Evolutionary conservation across 2,329 filamentous ascomycete genomes (phyloP).

Genomic region (Incumbomyces lentus): DNA sequence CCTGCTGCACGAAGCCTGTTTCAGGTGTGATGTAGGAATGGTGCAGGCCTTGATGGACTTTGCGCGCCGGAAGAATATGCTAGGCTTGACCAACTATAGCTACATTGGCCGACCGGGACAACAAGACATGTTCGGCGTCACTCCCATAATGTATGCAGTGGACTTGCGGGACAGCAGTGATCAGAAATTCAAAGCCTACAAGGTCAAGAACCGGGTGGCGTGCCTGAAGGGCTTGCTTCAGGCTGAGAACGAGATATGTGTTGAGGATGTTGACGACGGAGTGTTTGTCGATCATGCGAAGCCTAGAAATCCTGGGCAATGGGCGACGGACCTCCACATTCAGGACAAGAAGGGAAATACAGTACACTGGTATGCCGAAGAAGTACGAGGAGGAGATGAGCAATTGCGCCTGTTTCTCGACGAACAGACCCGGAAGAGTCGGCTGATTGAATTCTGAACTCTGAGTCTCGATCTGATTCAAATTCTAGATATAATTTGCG

Average conservation of each 20-base stretch:
- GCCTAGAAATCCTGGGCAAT: background rate
- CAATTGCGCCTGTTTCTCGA: slow-evolving; percentile 4
- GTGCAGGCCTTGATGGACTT: slow-evolving; percentile 13
- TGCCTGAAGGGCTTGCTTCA: slow-evolving; percentile 3
- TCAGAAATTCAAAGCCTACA: slow-evolving; percentile 2
- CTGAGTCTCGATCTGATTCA: background rate
- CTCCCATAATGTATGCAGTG: slow-evolving; percentile 17
- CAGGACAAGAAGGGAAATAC: slow-evolving; percentile 25
- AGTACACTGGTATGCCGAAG: slow-evolving; percentile 6
- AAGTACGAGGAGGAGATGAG: slow-evolving; percentile 5
- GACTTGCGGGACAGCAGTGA: slow-evolving; percentile 6
- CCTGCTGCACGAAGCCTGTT: slow-evolving; percentile 16
- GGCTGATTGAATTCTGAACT: slow-evolving; percentile 5
- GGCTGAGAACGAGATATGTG: background rate
- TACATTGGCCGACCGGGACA: slow-evolving; percentile 4
- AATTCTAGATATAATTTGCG: too few relatives aligned
- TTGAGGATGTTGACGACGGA: background rate
- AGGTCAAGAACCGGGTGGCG: background rate
- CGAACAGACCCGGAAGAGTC: slow-evolving; percentile 1
- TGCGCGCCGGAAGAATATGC: background rate
- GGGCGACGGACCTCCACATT: slow-evolving; percentile 19
- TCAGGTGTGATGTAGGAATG: slow-evolving; percentile 12
- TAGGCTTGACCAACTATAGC: background rate
- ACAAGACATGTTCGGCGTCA: slow-evolving; percentile 16
- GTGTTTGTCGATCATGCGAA: slow-evolving; percentile 21